Base-by-base conservation (phyloP, 805 yeast genomes). In the Teunomyces barrocoloradensis region DNA sequence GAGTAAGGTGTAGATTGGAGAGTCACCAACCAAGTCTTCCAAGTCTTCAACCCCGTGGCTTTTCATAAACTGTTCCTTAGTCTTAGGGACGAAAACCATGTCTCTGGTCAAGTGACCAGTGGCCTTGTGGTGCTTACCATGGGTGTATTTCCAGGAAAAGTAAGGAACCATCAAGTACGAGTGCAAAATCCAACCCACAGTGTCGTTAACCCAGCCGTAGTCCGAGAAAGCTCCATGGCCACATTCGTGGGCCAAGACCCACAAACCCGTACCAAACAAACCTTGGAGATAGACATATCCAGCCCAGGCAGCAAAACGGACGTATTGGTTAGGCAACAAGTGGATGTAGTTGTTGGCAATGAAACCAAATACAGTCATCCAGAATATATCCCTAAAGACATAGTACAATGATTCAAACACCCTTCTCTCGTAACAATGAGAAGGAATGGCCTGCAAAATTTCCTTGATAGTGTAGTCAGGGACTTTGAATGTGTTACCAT, bases 171-270 rank as follows among this genome's bases (percentile, higher is more conserved):
- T 64, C 52, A 73, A 64, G 57, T 76, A 80, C 38, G 84, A 79
- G 60, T 81, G 85, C 42, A 81, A 61, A 25, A 78, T 73, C 85
- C 85, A 81, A 45, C 86, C 86, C 48, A 79, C 74, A 23, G 73
- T 59, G 59, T 80, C 84, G 56, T 81, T 81, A 44, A 81, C 71
- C 56, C 61, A 61, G 48, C 68, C 71, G 56, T 78, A 78, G 55
- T 80, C 82, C 33, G 81, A 74, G 59, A 81, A 81, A 15, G 85
- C 85, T 44, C 75, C 77, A 60, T 81, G 86, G 36, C 85, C 85
- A 69, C 85, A 81, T 64, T 80, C 84, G 60, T 80, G 85, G 41
- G 83, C 84, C 60, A 81, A 63, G 51, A 81, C 78, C 85, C 85
- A 81, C 44, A 80, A 61, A 38, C 86, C 85, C 47, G 79, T 74